Evolutionary conservation across 805 yeast species (phyloP), one percentile per base, ranked within the genome.

Genomic region (Candida patagonica): DNA sequence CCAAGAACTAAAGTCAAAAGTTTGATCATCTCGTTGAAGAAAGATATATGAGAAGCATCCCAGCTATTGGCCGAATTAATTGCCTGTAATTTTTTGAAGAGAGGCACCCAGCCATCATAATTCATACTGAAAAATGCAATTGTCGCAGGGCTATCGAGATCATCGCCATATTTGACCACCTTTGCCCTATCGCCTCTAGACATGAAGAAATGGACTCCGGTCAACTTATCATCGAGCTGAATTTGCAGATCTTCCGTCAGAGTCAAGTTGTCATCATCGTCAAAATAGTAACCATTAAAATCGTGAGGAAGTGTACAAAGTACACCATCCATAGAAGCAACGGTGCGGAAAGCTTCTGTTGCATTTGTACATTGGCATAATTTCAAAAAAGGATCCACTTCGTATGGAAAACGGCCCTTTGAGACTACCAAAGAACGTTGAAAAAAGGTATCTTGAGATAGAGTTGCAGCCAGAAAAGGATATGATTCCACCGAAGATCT

Each of bases 71-170:
- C 44, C 44, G 35, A 55, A 65, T 49, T 50, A 7, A 80, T 59
- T 47, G 80, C 80, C 48, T 82, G 87, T 24, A 88, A 58, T 0
- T 83, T 62, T 51, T 94, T 70, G 1, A 96, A 96, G 13, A 89
- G 51, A 21, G 82, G 60, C 0, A 94, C 73, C 95, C 96, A 87
- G 1, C 96, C 96, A 53, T 78, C 83, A 55, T 78, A 86, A 3
- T 70, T 68, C 54, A 80, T 74, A 21, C 79, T 62, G 62, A 92
- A 87, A 17, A 85, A 70, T 2, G 82, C 81, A 7, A 62, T 49
- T 6, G 61, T 55, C 24, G 60, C 52, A 10, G 63, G 59, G 2
- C 62, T 53, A 3, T 74, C 66, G 8, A 39, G 42, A 10, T 46
- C 44, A 7, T 25, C 21, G 1, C 85, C 78, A n/a, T n/a, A n/a